Evolutionary conservation across 2,329 filamentous ascomycete species (phyloP).

Genomic region (Blumeriella jaapii): DNA sequence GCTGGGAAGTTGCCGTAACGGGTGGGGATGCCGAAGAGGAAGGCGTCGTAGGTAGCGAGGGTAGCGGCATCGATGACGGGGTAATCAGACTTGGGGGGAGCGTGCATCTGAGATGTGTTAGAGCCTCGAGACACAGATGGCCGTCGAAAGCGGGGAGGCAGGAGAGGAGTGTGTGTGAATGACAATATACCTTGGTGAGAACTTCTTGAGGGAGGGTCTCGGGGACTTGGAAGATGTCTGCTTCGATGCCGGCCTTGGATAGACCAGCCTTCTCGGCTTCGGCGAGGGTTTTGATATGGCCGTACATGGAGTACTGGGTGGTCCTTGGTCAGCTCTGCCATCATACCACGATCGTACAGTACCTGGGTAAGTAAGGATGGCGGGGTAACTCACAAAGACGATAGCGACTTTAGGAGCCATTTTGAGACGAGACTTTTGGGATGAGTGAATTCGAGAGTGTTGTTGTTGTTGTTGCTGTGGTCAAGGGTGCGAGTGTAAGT

Average conservation of each 20-base stretch:
- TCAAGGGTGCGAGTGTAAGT: no score
- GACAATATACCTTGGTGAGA: constrained; percentile 44
- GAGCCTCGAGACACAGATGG: background rate
- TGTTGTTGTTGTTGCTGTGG: no score
- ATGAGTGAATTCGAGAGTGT: no score
- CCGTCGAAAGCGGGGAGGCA: background rate
- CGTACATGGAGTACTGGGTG: constrained; percentile 79
- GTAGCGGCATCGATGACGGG: constrained; percentile 45
- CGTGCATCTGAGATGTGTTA: constrained; percentile 53
- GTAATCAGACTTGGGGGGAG: constrained; percentile 63
- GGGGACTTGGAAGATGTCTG: constrained; percentile 60
- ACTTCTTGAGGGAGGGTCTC: constrained; percentile 84
- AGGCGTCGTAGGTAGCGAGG: constrained; percentile 70
- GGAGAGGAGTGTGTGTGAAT: background rate
- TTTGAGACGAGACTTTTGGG: constrained; percentile 13
- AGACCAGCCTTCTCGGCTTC: constrained; percentile 87
- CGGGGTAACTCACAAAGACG: constrained; percentile 56
- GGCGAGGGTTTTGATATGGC: constrained; percentile 75
- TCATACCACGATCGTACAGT: no score
- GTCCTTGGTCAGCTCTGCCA: background rate
- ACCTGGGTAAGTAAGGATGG: constrained; percentile 17
- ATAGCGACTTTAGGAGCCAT: constrained; percentile 93
- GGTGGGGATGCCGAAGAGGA: constrained; percentile 91
- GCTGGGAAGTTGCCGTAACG: constrained; percentile 95
- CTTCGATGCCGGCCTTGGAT: constrained; percentile 71